These are phyloP conservation scores for Polygonum maritimum DNA, from an alignment of 148 eudicot species.

Conservation along the genomic window DNA sequence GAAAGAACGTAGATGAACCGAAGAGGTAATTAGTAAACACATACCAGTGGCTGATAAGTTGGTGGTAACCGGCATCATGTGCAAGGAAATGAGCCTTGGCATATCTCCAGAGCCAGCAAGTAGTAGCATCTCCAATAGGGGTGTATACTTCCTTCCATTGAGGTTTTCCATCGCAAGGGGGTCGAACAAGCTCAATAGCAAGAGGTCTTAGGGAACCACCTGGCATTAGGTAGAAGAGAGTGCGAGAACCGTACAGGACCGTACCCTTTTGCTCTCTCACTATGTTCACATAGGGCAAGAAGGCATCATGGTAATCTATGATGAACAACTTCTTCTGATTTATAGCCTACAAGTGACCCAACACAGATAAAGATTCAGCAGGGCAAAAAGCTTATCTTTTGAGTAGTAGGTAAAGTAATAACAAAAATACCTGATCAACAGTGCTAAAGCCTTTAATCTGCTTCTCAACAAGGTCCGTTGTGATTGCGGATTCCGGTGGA, in stretches of 20 bases:
- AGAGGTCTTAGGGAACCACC: conserved; percentile 41
- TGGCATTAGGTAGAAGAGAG: conserved; percentile 44
- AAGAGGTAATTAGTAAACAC: not conserved
- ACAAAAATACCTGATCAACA: conserved; percentile 33
- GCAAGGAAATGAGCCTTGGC: conserved; percentile 86
- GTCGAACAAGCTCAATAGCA: conserved; percentile 70
- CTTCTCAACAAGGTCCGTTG: conserved; percentile 36
- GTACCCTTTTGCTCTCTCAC: conserved; percentile 51
- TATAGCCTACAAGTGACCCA: conserved; percentile 34
- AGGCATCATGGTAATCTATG: conserved; percentile 75
- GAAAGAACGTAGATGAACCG: not conserved
- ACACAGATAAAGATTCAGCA: not conserved
- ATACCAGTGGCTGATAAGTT: conserved; percentile 80
- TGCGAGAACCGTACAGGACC: conserved; percentile 70
- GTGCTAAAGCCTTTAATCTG: conserved; percentile 43
- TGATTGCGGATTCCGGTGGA: conserved; percentile 56
- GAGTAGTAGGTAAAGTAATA: not conserved
- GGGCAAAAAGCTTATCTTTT: not conserved
- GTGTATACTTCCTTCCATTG: conserved; percentile 59
- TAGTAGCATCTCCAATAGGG: conserved; percentile 43
- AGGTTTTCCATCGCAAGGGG: conserved; percentile 43
- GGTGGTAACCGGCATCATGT: conserved; percentile 78
- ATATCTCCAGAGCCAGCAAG: conserved; percentile 76
- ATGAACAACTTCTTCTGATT: conserved; percentile 56
- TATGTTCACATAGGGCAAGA: conserved; percentile 60